Conservation (phyloP, 140 eudicot species). For the Erigeron philadelphicus region DNA sequence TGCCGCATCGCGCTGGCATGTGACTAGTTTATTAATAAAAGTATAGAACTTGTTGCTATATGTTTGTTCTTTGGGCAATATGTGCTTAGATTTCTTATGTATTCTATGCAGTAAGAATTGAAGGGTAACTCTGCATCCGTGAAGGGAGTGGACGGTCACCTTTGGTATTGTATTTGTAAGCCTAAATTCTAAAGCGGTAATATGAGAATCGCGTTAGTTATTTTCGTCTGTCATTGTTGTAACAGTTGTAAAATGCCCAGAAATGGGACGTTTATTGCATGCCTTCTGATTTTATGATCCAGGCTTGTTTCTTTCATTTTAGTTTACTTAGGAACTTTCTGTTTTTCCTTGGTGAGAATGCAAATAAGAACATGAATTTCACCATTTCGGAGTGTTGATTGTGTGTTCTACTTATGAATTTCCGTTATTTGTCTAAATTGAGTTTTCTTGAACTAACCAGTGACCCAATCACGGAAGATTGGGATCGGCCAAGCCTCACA, state of each 20-base stretch:
- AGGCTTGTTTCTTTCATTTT: slow-evolving; percentile 24
- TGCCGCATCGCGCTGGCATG: too few relatives aligned
- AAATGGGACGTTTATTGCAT: slow-evolving; percentile 24
- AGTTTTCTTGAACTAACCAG: background rate
- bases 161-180: slow-evolving; percentile 35
- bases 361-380: slow-evolving; percentile 25
- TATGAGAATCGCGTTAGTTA: slow-evolving; percentile 30
- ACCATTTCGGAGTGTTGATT: background rate
- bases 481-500: background rate
- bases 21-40: background rate
- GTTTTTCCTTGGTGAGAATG: slow-evolving; percentile 22
- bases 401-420: background rate
- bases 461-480: background rate
- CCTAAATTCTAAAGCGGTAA: slow-evolving; percentile 27
- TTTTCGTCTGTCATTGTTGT: slow-evolving; percentile 26
- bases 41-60: slow-evolving; percentile 3
- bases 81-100: background rate
- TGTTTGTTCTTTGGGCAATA: background rate
- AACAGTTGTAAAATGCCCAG: slow-evolving; percentile 35
- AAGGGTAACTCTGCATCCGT: slow-evolving; percentile 25
- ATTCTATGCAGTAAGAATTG: slow-evolving; percentile 36
- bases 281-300: slow-evolving; percentile 29
- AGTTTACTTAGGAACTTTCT: slow-evolving; percentile 24
- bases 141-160: slow-evolving; percentile 26
- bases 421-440: background rate